These are phyloP conservation scores for Trypanosoma theileri DNA, from an alignment of 208 protist genomes.

Conservation along the genomic window DNA sequence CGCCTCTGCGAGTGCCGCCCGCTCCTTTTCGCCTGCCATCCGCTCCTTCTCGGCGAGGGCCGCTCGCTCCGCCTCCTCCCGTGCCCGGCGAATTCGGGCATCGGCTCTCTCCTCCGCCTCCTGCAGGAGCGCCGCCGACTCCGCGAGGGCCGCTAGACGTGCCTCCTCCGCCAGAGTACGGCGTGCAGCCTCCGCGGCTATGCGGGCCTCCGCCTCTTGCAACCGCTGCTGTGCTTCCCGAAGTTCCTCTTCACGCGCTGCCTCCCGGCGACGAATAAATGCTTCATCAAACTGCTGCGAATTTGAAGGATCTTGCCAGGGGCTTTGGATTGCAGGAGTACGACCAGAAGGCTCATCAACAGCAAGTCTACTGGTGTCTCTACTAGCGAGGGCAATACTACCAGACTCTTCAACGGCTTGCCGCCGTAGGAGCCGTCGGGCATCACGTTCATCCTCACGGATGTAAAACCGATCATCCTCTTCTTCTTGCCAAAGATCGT, in stretches of 20 bases:
- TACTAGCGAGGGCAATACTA: not conserved
- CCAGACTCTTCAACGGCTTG: not conserved
- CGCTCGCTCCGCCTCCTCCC: conserved; percentile 7
- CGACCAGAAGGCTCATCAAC: not conserved
- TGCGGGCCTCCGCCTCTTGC: conserved; percentile 54
- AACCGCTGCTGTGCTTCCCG: conserved; percentile 47
- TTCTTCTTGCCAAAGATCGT: conserved; percentile 46
- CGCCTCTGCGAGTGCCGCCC: conserved; percentile 50
- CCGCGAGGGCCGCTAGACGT: not conserved
- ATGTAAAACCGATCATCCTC: conserved; percentile 39
- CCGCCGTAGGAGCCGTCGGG: conserved; percentile 29
- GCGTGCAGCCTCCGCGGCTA: conserved; percentile 43
- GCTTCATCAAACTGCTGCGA: conserved; percentile 16
- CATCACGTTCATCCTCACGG: conserved; percentile 44
- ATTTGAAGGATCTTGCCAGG: not conserved
- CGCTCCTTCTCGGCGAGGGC: conserved; percentile 18
- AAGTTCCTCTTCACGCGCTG: conserved; percentile 39
- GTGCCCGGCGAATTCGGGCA: too few relatives aligned
- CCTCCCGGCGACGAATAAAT: conserved; percentile 33
- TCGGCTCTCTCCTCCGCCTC: conserved; percentile 46
- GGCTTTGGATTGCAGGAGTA: not conserved
- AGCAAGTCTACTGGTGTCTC: not conserved
- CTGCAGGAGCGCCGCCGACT: conserved; percentile 38
- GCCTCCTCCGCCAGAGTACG: conserved; percentile 17
- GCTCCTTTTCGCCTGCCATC: conserved; percentile 47